Evolutionary conservation across 225 moss, liverwort and hornwort species (phyloP), one percentile per base, ranked within the genome.

Genomic region (Pseudisothecium myosuroides): DNA sequence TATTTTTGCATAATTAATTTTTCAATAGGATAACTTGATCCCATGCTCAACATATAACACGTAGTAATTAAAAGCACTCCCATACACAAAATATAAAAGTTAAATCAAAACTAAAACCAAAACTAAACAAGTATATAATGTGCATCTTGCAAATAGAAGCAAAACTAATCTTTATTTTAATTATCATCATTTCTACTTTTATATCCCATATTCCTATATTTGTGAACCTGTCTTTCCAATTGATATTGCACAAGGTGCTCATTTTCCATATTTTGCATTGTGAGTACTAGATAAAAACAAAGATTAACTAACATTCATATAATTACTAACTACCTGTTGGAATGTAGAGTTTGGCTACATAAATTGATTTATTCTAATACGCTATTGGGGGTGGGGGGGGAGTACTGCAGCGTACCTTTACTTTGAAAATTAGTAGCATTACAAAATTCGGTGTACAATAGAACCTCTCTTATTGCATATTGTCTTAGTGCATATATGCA

Each of bases 311-410:
- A 73, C 6, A 28, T 28, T 73, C 10, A 45, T 0, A 74, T 0
- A 74, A 47, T 47, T 47, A 45, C 17, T 17, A 7, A 39, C 4
- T n/a, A 2, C 3, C 2, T 37, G 0, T n/a, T 39, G 23, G 1
- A 15, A 15, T 31, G 9, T 1, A 15, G 1, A 45, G 10, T 72
- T 43, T 72, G 43, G 28, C 17, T 45, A 17, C 6, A 28, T 17
- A 22, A 24, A 14, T 0, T 17, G 3, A 27, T 43, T 72, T 15
- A 8, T 43, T 8, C 26, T 15, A 43, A 15, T 26, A 26, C 5
- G 3, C 2, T 2, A n/a, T 5, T 39, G 1, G 24, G 22, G 13
- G n/a, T n/a, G 12, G n/a, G 23, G 2, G 11, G 12, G 11, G 23
- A n/a, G 11, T 60, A 60, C 5, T 10, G 5, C n/a, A n/a, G n/a